Conservation (phyloP, 2,329 filamentous ascomycete species). For the Fusarium globosum region DNA sequence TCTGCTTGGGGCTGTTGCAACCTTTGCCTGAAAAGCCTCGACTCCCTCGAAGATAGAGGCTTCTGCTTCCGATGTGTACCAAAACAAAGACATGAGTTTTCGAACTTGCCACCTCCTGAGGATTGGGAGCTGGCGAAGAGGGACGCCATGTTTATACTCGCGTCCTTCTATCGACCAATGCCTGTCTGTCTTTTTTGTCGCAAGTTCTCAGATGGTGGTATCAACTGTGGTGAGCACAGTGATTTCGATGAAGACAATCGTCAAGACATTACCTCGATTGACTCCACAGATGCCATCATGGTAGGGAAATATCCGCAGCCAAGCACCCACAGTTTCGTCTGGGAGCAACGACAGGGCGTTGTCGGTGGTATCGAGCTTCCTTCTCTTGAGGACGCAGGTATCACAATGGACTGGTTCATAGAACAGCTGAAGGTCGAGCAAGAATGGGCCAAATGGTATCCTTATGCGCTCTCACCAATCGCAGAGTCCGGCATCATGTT, state of each 20-base stretch:
- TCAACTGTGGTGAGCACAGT: neutral
- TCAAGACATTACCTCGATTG: neutral
- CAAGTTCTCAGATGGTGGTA: neutral
- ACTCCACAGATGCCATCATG: neutral
- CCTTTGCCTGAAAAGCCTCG: neutral
- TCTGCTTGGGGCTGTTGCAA: slow-evolving; percentile 1
- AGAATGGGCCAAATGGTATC: neutral
- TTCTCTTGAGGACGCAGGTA: neutral
- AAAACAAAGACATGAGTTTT: neutral
- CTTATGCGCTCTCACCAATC: neutral
- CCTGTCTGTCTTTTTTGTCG: neutral
- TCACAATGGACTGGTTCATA: slow-evolving; percentile 1
- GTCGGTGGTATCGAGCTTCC: neutral
- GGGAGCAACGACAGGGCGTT: neutral
- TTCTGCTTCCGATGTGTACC: slow-evolving; percentile 14
- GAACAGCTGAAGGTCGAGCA: neutral
- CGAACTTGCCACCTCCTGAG: neutral
- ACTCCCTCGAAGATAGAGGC: neutral
- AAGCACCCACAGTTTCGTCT: neutral
- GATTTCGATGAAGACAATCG: neutral
- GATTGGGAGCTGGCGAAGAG: neutral
- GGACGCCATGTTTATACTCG: neutral
- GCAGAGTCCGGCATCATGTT: neutral
- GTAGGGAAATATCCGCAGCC: neutral
- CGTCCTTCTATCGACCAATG: neutral